Base-by-base conservation (phyloP, 129 eudicot genomes). In the Solidago caesia region DNA sequence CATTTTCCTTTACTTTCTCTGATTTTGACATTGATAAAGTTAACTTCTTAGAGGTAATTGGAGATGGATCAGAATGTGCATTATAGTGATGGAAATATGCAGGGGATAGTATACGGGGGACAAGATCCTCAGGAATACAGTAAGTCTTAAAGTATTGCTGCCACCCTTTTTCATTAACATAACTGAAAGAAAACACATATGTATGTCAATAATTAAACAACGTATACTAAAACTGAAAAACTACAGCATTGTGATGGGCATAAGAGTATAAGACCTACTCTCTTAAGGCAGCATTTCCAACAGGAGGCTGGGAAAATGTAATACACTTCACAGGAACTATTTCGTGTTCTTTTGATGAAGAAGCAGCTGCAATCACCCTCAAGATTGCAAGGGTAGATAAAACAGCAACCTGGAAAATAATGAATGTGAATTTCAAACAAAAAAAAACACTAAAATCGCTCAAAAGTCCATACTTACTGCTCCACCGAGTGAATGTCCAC, bases 401-500 rank as follows among this genome's bases (percentile, higher is more conserved):
- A 68, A 90, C 99, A 64, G 99, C 99, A 67, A 95, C 99, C 99
- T 95, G 79, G 59, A 76, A 13, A 57, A 58, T 48, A 73, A 25
- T 0, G 39, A 81, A 65, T 21, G 58, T 61, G 62, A 64, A 39
- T 49, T 49, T 12, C 33, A 67, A 43, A 41, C 27, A 64, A 70
- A 13, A 13, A 61, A 27, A 21, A 44, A 57, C 42, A 14, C 49
- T 49, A 46, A 64, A 44, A 57, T 12, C 29, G 25, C 29, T 56
- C 27, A 16, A 61, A 68, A 66, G 16, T 59, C 55, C 45, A 61
- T 67, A 79, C 96, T 85, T 88, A 95, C 99, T 51, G 99, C 99
- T 79, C 99, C 99, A 78, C 99, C 99, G 49, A 95, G 97, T 57
- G 99, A 95, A 85, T 95, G 99, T 26, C 99, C 99, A 85, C 99